Evolutionary conservation across 768 basidiomycete species (phyloP).

Genomic region (Punctularia strigosozonata): DNA sequence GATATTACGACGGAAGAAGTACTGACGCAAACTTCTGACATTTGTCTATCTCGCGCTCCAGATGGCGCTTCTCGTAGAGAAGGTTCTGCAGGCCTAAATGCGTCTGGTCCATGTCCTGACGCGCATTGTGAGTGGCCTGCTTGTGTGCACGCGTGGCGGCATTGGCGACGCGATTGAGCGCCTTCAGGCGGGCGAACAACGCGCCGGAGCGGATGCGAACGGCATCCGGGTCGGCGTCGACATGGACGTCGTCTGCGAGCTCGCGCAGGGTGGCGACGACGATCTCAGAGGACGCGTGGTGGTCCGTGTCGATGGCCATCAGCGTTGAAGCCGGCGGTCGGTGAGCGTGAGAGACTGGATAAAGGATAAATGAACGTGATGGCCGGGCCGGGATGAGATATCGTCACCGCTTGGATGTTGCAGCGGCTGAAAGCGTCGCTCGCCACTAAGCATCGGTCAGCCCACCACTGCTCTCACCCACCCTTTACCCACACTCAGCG

Average conservation of each 20-base stretch:
- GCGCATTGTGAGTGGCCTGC: slow-evolving; percentile 57
- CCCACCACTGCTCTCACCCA: no score
- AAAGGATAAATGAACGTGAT: background rate
- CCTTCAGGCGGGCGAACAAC: slow-evolving; percentile 71
- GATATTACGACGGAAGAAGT: background rate
- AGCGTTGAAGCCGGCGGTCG: slow-evolving; percentile 11
- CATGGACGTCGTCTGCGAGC: slow-evolving; percentile 37
- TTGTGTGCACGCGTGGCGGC: slow-evolving; percentile 61
- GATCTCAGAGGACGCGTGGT: slow-evolving; percentile 25
- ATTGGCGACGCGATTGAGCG: slow-evolving; percentile 66
- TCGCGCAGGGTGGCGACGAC: slow-evolving; percentile 53
- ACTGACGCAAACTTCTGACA: slow-evolving; percentile 86
- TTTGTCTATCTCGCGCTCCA: slow-evolving; percentile 86
- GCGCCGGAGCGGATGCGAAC: slow-evolving; percentile 60
- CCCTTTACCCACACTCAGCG: no score
- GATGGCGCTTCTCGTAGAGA: slow-evolving; percentile 79
- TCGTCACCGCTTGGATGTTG: no score
- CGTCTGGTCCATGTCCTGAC: slow-evolving; percentile 85
- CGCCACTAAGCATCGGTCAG: no score
- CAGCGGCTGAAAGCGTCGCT: no score
- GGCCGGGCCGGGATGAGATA: background rate
- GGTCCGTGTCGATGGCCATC: slow-evolving; percentile 17
- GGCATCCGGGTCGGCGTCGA: slow-evolving; percentile 33
- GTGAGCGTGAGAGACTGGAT: background rate
- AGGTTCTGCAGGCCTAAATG: slow-evolving; percentile 80